phyloP scores from a whole-genome alignment of 345 rosid genomes.

The Cardiospermum halicacabum region DNA sequence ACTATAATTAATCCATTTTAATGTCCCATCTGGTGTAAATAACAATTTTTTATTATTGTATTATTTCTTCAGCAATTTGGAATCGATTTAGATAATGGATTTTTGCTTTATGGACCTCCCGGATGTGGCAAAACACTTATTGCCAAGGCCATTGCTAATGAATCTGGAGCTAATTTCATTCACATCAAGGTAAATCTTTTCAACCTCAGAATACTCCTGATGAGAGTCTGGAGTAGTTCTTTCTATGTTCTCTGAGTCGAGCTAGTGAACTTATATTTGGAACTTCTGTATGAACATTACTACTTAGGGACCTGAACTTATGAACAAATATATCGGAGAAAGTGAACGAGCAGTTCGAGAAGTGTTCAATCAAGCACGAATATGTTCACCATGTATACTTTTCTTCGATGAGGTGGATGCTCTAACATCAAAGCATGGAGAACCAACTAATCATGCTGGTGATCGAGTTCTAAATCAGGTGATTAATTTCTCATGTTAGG shows the following conservation, averaged over 20 bases:
- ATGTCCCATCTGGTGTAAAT: neutral
- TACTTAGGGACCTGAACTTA: slow-evolving; percentile 79
- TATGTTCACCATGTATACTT: slow-evolving; percentile 81
- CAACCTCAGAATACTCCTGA: neutral
- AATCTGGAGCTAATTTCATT: slow-evolving; percentile 95
- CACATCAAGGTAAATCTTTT: slow-evolving; percentile 62
- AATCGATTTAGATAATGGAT: slow-evolving; percentile 71
- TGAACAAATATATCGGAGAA: slow-evolving; percentile 94
- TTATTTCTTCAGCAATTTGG: slow-evolving; percentile 59
- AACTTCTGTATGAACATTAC: neutral
- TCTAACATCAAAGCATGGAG: slow-evolving; percentile 79
- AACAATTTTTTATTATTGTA: neutral
- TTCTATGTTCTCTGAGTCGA: neutral
- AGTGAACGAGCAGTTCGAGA: slow-evolving; percentile 84
- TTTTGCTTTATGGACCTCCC: slow-evolving; percentile 95
- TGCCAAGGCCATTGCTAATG: slow-evolving; percentile 43
- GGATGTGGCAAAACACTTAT: slow-evolving; percentile 88
- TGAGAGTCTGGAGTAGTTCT: neutral
- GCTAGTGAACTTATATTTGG: neutral
- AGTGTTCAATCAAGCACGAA: slow-evolving; percentile 77
- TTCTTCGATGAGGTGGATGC: slow-evolving; percentile 99
- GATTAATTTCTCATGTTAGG: too few species aligned
- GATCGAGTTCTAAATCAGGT: slow-evolving; percentile 74
- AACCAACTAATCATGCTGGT: slow-evolving; percentile 82
- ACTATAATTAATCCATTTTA: too few species aligned